Base-by-base conservation (phyloP, 208 protist genomes). In the Acanthamoeba healyi region DNA sequence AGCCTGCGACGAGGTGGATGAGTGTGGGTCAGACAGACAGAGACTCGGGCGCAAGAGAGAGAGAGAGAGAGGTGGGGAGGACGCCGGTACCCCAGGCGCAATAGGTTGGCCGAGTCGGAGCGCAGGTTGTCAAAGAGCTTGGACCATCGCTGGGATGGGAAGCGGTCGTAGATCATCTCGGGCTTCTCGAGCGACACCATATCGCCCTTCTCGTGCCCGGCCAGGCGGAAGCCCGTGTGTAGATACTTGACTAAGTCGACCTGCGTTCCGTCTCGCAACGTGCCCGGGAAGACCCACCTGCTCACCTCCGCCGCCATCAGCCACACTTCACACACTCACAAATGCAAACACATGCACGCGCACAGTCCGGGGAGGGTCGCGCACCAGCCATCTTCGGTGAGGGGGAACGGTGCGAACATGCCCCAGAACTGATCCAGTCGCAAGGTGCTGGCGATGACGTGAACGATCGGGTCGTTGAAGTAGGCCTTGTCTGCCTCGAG, bases 101-200 rank as follows among this genome's bases (percentile, higher is more conserved):
- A n/a, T 4, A 79, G 70, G 17, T 79, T 36, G 36, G 70, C 40
- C 7, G 4, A 5, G 24, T 17, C 70, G 4, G 70, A 15, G 70
- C 40, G 70, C 70, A 79, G 3, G 70, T 79, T 79, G 19, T 79
- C 70, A 17, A 79, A 44, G 70, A 79, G 40, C 40, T 79, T 79
- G 70, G 70, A 24, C 70, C 70, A 79, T 24, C 70, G 70, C 19
- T 79, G 70, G 4, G 70, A 38, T 2, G 70, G 70, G 24, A 46
- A 79, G 70, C 17, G 9, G 36, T 79, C 70, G 4, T 32, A 38
- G 17, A 46, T 46, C 5, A 38, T 38, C 7, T 40, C 36, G 22
- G 70, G 70, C 70, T 46, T 79, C 6, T 10, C 70, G 40, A 49
- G 29, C 3, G 36, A 79, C 0, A 44, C 34, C 22, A 29, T 14